These are phyloP conservation scores for Candolleomyces eurysporus DNA, from an alignment of 768 basidiomycete species.

Conservation along the genomic window DNA sequence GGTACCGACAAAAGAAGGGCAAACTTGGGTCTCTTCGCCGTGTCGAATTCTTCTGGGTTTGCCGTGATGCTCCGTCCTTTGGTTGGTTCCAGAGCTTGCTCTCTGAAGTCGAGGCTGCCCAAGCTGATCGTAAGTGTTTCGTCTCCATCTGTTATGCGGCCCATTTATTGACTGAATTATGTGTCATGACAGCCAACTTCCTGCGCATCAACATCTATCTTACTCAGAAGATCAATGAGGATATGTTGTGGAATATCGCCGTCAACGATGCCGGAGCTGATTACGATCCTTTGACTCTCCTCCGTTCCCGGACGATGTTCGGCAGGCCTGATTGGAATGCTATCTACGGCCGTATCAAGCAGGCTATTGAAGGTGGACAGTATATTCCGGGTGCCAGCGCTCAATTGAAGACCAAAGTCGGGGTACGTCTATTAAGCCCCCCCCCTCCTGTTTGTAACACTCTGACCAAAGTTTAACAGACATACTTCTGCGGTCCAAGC, in stretches of 20 bases:
- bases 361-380: conserved; percentile 77
- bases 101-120: conserved; percentile 84
- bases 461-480: conserved; percentile 39
- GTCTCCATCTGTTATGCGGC: neutral
- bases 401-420: conserved; percentile 81
- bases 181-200: conserved; percentile 67
- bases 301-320: conserved; percentile 86
- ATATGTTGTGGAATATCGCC: conserved; percentile 91
- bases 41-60: conserved; percentile 95
- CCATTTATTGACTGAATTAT: conserved; percentile 11
- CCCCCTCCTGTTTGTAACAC: neutral
- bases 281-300: conserved; percentile 86
- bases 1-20: conserved; percentile 85
- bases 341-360: conserved; percentile 72
- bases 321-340: conserved; percentile 89
- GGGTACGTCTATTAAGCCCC: conserved; percentile 57
- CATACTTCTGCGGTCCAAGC: conserved; percentile 87
- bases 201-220: conserved; percentile 89
- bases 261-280: conserved; percentile 84
- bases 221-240: conserved; percentile 80
- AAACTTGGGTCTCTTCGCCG: conserved; percentile 77
- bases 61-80: conserved; percentile 93
- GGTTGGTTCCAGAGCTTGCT: conserved; percentile 94
- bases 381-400: conserved; percentile 79
- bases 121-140: conserved; percentile 74